Conservation (phyloP, 257 asterid genomes). For the Nicotiana benthamiana region DNA sequence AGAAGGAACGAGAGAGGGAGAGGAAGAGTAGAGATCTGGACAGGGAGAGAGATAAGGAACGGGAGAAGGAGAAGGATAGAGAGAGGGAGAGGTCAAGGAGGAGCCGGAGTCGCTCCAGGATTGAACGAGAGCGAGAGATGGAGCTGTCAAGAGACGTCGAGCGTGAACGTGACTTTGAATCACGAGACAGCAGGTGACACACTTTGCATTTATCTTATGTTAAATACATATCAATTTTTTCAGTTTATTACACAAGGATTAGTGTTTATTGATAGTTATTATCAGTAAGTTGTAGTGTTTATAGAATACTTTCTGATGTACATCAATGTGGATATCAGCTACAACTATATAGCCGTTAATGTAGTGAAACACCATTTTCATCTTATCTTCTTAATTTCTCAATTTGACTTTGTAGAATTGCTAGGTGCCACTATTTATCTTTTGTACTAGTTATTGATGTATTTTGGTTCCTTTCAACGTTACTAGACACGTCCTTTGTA, state of each 20-base stretch:
- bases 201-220: neutral
- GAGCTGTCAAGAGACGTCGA: conserved; percentile 38
- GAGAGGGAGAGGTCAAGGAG: conserved; percentile 63
- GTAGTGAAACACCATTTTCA: neutral
- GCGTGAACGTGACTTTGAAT: conserved; percentile 56
- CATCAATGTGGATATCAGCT: neutral
- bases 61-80: conserved; percentile 19
- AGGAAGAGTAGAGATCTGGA: conserved; percentile 17
- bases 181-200: conserved; percentile 74
- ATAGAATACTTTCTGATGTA: neutral
- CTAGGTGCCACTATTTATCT: no score
- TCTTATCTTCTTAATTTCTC: neutral
- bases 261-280: neutral
- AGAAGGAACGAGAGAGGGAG: conserved; percentile 15
- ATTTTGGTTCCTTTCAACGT: neutral
- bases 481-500: neutral
- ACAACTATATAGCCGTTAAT: neutral
- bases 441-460: neutral
- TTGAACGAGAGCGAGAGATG: conserved; percentile 44
- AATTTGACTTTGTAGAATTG: neutral
- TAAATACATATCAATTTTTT: neutral
- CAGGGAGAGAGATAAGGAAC: conserved; percentile 21
- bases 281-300: neutral
- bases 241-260: neutral
- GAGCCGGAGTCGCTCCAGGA: conserved; percentile 62